Conservation (phyloP, 768 basidiomycete species). For the Coprinellus micaceus region DNA sequence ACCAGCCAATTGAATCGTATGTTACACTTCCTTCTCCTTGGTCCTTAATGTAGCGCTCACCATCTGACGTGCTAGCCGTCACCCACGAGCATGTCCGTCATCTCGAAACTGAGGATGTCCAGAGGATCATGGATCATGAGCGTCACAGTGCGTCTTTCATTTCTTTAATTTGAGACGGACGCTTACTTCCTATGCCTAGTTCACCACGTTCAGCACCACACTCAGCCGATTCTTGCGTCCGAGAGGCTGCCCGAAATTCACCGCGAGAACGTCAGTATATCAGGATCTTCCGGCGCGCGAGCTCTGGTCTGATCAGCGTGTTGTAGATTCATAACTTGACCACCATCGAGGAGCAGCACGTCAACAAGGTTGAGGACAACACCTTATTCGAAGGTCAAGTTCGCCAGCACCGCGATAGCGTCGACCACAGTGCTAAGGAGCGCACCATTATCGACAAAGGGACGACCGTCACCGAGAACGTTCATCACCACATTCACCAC, state of each 20-base stretch:
- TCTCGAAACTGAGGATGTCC: conserved; percentile 28
- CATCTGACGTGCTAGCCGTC: conserved; percentile 20
- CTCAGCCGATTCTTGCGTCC: conserved; percentile 27
- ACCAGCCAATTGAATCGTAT: conserved; percentile 21
- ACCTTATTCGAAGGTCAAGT: conserved; percentile 27
- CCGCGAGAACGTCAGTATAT: conserved; percentile 19
- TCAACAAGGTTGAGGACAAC: conserved; percentile 26
- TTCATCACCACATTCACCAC: conserved; percentile 36
- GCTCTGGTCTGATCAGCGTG: too few species aligned
- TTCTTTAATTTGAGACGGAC: background rate
- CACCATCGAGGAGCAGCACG: conserved; percentile 24
- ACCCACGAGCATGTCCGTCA: conserved; percentile 26
- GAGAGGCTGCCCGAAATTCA: conserved; percentile 24
- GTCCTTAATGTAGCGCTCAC: background rate
- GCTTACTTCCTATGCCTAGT: conserved; percentile 24
- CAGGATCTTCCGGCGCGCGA: background rate
- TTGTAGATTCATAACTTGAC: conserved; percentile 27
- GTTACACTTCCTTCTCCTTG: conserved; percentile 1
- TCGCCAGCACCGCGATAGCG: conserved; percentile 22
- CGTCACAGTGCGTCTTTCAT: conserved; percentile 27
- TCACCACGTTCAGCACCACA: conserved; percentile 38
- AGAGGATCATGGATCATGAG: conserved; percentile 29
- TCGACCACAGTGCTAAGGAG: conserved; percentile 26
- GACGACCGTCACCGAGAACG: conserved; percentile 25
- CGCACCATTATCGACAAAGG: conserved; percentile 31